phyloP scores from a whole-genome alignment of 2,329 filamentous ascomycete genomes.

The Aspergillus sojae region DNA sequence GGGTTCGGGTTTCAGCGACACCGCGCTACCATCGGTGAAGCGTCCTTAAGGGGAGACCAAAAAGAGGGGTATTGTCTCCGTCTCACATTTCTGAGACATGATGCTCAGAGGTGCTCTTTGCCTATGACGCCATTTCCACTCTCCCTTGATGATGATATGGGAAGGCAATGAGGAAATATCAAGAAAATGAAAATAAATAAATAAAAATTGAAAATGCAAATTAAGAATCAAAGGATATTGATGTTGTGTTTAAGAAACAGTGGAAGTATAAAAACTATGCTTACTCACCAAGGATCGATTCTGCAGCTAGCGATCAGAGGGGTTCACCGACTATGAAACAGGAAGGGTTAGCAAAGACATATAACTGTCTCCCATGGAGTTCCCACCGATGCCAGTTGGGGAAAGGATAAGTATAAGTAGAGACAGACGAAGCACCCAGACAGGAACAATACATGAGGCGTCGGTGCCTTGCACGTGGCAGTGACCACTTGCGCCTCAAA shows the following conservation, averaged over 20 bases:
- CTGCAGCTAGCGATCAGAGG: background rate
- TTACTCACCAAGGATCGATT: background rate
- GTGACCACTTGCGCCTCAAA: constrained; percentile 6
- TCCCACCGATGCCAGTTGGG: too few species aligned
- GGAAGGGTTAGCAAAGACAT: background rate
- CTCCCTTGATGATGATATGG: background rate
- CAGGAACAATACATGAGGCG: background rate
- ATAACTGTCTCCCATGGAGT: too few species aligned
- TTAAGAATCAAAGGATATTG: background rate
- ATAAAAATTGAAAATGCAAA: background rate
- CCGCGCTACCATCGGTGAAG: background rate
- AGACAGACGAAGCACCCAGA: background rate
- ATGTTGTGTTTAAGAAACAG: background rate
- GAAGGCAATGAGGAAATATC: background rate
- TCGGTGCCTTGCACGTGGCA: constrained; percentile 12
- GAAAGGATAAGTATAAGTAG: background rate
- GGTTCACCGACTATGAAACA: background rate
- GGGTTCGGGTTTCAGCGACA: constrained; percentile 5
- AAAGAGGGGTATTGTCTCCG: constrained; percentile 6
- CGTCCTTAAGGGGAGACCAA: background rate
- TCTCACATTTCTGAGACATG: constrained; percentile 1
- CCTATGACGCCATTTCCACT: background rate
- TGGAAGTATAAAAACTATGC: background rate
- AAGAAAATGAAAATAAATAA: background rate
- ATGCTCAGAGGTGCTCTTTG: background rate